Evolutionary conservation across 2,329 filamentous ascomycete genomes (phyloP), one percentile per base, ranked within the genome.

Genomic region (Cephalotrichum gorgonifer): DNA sequence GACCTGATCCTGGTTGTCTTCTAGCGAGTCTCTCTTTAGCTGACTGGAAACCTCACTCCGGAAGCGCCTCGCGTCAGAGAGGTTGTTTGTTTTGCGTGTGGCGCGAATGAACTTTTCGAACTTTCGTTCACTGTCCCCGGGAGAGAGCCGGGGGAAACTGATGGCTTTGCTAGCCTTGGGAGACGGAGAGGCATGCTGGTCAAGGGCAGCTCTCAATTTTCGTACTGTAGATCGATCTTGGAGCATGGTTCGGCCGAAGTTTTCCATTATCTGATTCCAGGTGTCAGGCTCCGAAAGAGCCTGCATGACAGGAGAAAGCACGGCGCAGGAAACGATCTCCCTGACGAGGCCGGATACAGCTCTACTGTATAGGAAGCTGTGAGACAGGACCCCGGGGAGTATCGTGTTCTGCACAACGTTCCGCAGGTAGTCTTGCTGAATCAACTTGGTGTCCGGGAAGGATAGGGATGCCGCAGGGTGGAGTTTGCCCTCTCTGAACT

Each of bases 201-300:
- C 93, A 45, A 98, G 72, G 8, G 91, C 93, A 35, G 89, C 91
- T 49, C 93, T 83, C 48, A 98, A 77, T 63, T 89, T 95, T 50
- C 87, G 83, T 35, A 98, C 91, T 0, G 90, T 96, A 54, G 95
- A 97, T 33, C 94, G 81, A 63, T 98, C 94, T 64, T 97, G 93
- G 39, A 98, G 74, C 71, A 95, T 85, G 25, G 85, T 85, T 45
- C 87, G 83, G 17, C 89, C 86, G 65, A 84, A 88, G 50, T 84
- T 90, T 65, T 97, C 91, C 75, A 97, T 88, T 52, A 95, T 67
- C 64, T 96, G 90, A 59, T 98, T 97, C 91, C 91, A 98, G 8
- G 86, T 95, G 68, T 98, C 94, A 1, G 94, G 90, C 57, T 98
- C 91, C 5, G 87, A 80, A 17, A 98, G 71, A 53, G 89, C 72